Evolutionary conservation across 2,329 filamentous ascomycete genomes (phyloP), one percentile per base, ranked within the genome.

Genomic region (Lachnellula hyalina): DNA sequence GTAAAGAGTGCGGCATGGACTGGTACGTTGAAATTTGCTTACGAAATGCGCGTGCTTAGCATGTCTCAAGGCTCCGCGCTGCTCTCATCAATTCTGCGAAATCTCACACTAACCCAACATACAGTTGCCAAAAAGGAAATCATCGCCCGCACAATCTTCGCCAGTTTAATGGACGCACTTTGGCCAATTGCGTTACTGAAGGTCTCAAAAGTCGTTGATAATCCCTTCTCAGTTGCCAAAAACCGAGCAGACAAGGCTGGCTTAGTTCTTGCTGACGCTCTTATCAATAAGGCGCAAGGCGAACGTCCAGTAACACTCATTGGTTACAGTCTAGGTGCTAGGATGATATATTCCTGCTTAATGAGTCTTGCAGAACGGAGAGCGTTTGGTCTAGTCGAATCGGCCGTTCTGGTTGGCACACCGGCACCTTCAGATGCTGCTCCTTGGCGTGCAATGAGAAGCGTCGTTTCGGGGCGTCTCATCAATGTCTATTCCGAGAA

Each of bases 401-500:
- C 84, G 15, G 90, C 89, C 2, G 85, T 96, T 4, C 72, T 96
- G 5, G 87, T 96, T 54, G 92, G 92, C 2, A 80, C 89, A 0
- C 90, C 92, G 0, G 83, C 87, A 0, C 90, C 92, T 0, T 89
- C 86, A 0, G 81, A 86, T 45, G 72, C 81, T 0, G 77, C 78
- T 1, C 83, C 90, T 62, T 96, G 92, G 92, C 80, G 85, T 45
- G 77, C 82, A 38, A 83, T 96, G 61, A 83, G 90, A 32, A 83
- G 82, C 45, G 89, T 93, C 0, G 90, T 96, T 0, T 83, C 86
- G 1, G 91, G 92, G 2, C 82, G 87, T 54, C 78, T 96, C 7
- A 87, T 96, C 63, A 96, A 96, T 63, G 90, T 93, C 8, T 96
- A 87, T 72, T 93, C 89, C 1, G 84, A 86, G 51, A 92, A 94